Evolutionary conservation across 2,329 filamentous ascomycete species (phyloP), one percentile per base, ranked within the genome.

Genomic region (Botryotinia globosa): DNA sequence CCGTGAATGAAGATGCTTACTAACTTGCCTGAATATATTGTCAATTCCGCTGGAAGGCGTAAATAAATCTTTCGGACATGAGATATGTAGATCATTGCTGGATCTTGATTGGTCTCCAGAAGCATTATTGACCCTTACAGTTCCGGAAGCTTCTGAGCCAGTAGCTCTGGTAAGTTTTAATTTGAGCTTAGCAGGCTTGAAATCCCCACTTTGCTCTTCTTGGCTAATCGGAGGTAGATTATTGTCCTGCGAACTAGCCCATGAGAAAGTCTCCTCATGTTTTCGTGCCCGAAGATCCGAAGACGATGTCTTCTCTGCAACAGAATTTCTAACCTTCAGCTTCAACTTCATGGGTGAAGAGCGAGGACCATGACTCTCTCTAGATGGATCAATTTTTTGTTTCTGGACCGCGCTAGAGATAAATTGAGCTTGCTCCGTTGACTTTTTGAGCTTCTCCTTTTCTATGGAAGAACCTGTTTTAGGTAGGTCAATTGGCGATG

Each of bases 11-110:
- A 80, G 68, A 72, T 78, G 77, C 58, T 68, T 76, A 66, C 76
- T 75, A 54, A 80, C 77, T 65, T 79, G 77, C 54, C 74, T 77
- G 69, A 81, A 80, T n/a, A 80, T 75, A 54, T 74, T 77, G 42
- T 79, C 76, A 45, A 80, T 68, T 48, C 77, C 77, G 64, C 72
- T 68, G 65, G 73, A 65, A 14, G 80, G 73, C 20, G 79, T 80
- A 72, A 81, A 81, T 25, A 81, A 68, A 72, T 81, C 80, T 72
- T 77, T 79, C 16, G 77, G 76, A 44, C 74, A 75, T 37, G 72
- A 73, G 58, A 81, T 70, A 44, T 80, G 74, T 25, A 80, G 72
- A 56, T 77, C 78, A 18, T 75, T 61, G 20, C 74, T 71, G 16
- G 74, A 73, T 62, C 74, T 71, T 14, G 74, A 74, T 65, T 72